Conservation (phyloP, 163 green algal species). For the Picocystis sp. region DNA sequence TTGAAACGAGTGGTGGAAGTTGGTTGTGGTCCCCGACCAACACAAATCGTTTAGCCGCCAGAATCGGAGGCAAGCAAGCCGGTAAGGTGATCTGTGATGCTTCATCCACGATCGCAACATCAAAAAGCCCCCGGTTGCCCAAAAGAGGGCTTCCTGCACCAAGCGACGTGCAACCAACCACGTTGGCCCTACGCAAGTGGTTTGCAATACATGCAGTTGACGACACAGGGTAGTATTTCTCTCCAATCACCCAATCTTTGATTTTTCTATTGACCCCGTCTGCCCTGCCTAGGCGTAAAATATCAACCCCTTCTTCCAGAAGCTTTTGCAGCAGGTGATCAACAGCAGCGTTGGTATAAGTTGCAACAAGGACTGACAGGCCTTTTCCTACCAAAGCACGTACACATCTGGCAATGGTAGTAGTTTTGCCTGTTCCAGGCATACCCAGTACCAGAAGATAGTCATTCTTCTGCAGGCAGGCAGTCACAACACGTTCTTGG, state of each 20-base stretch:
- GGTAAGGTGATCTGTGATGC: constrained; percentile 67
- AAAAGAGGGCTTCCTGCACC: constrained; percentile 39
- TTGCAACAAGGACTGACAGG: constrained; percentile 55
- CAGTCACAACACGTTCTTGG: constrained; percentile 40
- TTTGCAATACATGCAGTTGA: constrained; percentile 15
- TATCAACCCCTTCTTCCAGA: constrained; percentile 19
- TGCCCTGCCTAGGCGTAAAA: constrained; percentile 51
- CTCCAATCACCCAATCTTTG: constrained; percentile 24
- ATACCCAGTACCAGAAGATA: constrained; percentile 74
- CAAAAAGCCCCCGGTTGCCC: constrained; percentile 34
- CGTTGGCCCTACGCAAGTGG: constrained; percentile 10
- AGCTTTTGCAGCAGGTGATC: constrained; percentile 71
- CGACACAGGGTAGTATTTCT: constrained; percentile 24
- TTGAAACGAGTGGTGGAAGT: constrained; percentile 73
- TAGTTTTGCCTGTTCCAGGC: constrained; percentile 81
- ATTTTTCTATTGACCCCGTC: not conserved
- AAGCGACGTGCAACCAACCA: constrained; percentile 64
- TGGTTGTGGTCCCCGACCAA: constrained; percentile 83
- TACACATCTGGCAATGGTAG: constrained; percentile 42
- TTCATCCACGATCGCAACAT: constrained; percentile 87
- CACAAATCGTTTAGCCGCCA: constrained; percentile 39
- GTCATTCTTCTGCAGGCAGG: constrained; percentile 38
- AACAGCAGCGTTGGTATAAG: constrained; percentile 88
- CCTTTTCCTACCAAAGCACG: constrained; percentile 36
- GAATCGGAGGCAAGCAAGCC: constrained; percentile 35